Evolutionary conservation across 2,329 filamentous ascomycete genomes (phyloP).

Genomic region (Aspergillus neotritici): DNA sequence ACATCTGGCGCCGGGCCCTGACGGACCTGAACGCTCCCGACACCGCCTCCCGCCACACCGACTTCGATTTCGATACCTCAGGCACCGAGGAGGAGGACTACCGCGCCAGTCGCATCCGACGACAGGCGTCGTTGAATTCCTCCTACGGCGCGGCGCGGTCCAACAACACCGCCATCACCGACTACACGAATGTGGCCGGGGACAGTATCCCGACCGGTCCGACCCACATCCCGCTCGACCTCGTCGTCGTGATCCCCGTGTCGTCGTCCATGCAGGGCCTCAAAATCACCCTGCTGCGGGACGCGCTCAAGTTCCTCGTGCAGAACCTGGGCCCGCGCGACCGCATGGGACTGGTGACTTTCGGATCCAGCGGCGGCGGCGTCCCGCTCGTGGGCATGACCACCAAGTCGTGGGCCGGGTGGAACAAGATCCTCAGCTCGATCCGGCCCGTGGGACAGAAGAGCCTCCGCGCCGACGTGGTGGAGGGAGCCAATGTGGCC

Average conservation of each 20-base stretch:
- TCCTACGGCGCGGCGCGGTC: conserved; percentile 78
- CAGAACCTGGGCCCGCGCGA: conserved; percentile 84
- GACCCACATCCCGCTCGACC: conserved; percentile 85
- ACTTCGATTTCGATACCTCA: conserved; percentile 73
- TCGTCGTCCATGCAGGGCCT: conserved; percentile 99
- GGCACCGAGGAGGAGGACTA: conserved; percentile 87
- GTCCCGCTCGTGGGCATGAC: conserved; percentile 98
- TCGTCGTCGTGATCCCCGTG: conserved; percentile 93
- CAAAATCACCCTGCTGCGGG: conserved; percentile 89
- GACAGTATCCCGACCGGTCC: conserved; percentile 56
- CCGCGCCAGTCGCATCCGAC: conserved; percentile 53
- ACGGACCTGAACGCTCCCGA: conserved; percentile 74
- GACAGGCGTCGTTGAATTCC: conserved; percentile 77
- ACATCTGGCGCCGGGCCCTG: conserved; percentile 83
- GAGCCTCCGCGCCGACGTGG: conserved; percentile 90
- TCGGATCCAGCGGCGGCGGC: conserved; percentile 87
- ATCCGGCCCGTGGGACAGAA: conserved; percentile 95
- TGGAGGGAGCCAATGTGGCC: conserved; percentile 94
- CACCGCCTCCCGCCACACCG: conserved; percentile 56
- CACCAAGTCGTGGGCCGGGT: conserved; percentile 87
- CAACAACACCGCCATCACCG: conserved; percentile 79
- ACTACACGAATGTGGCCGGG: conserved; percentile 70
- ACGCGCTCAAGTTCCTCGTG: conserved; percentile 88
- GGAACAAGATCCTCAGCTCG: conserved; percentile 76
- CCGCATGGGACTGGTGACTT: conserved; percentile 94